Percentiles rank a stretch among this genome's conserved stretches.
Conservation (phyloP, 495 filamentous ascomycete genomes). For the Neurospora sp. region DNA sequence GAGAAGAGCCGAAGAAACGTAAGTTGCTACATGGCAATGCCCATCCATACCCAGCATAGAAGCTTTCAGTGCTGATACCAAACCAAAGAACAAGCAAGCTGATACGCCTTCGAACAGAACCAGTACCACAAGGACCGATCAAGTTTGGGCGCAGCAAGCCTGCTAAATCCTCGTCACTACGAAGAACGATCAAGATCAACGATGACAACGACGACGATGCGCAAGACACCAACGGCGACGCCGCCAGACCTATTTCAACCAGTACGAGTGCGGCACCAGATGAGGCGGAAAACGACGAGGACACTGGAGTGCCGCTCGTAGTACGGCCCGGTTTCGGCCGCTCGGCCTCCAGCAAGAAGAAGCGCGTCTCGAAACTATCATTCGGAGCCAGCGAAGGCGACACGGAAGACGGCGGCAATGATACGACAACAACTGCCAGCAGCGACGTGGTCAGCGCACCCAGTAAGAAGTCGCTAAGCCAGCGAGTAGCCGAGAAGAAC, state of each 20-base stretch:
- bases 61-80: conserved; percentile 20
- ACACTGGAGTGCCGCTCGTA: conserved; percentile 25
- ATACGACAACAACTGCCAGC: conserved; percentile 10
- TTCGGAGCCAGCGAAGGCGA: conserved; percentile 57
- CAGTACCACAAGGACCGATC: conserved; percentile 25
- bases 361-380: conserved; percentile 60
- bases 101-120: conserved; percentile 23
- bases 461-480: conserved; percentile 57
- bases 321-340: conserved; percentile 27
- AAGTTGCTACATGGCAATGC: conserved; percentile 7
- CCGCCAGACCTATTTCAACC: not conserved
- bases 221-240: not conserved
- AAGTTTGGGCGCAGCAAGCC: conserved; percentile 35
- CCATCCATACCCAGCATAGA: not conserved
- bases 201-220: conserved; percentile 13
- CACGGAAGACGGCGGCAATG: conserved; percentile 38
- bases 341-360: conserved; percentile 40
- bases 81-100: conserved; percentile 24
- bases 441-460: conserved; percentile 51
- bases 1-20: conserved; percentile 25
- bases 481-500: conserved; percentile 62
- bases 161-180: conserved; percentile 39
- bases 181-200: conserved; percentile 39
- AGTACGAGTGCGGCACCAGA: conserved; percentile 12
- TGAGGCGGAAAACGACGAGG: conserved; percentile 28